Evolutionary conservation across 371 early-diverging fungal species (phyloP).

Genomic region (Rhizopus sp.): DNA sequence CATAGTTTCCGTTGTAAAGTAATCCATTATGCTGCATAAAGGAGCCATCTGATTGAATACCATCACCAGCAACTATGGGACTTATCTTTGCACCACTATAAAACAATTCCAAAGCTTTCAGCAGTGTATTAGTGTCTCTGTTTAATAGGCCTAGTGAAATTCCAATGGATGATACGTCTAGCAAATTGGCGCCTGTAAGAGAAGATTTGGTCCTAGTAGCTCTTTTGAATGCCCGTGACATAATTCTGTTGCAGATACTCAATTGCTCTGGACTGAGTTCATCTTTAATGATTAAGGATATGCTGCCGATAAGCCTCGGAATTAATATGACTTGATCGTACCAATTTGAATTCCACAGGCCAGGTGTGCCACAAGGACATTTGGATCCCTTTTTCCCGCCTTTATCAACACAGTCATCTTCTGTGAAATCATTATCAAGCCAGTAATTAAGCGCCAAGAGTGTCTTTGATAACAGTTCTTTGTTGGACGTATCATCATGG

Average conservation of each 20-base stretch:
- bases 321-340: slow-evolving; percentile 28
- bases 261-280: slow-evolving; percentile 10
- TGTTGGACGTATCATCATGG: slow-evolving; percentile 1
- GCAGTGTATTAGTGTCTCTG: slow-evolving; percentile 5
- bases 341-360: slow-evolving; percentile 39
- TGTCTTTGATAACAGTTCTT: slow-evolving; percentile 8
- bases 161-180: slow-evolving; percentile 31
- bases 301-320: slow-evolving; percentile 22
- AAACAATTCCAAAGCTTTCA: slow-evolving; percentile 16
- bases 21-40: slow-evolving; percentile 37
- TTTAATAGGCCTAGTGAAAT: slow-evolving; percentile 21
- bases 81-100: slow-evolving; percentile 22
- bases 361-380: slow-evolving; percentile 42
- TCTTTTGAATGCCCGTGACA: slow-evolving; percentile 17
- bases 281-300: slow-evolving; percentile 23
- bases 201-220: slow-evolving; percentile 1
- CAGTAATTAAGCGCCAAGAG: slow-evolving; percentile 27
- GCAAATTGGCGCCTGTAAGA: slow-evolving; percentile 29
- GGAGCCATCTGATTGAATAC: slow-evolving; percentile 38
- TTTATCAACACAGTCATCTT: slow-evolving; percentile 18
- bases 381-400: slow-evolving; percentile 13
- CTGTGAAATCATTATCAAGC: slow-evolving; percentile 28
- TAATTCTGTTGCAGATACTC: slow-evolving; percentile 17
- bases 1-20: slow-evolving; percentile 37
- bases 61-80: slow-evolving; percentile 15